A percentile compares a stretch with the other conserved stretches of the same genome.
Conservation (phyloP, 108 stramenopile genomes). For the Discostella stelligeroides region DNA sequence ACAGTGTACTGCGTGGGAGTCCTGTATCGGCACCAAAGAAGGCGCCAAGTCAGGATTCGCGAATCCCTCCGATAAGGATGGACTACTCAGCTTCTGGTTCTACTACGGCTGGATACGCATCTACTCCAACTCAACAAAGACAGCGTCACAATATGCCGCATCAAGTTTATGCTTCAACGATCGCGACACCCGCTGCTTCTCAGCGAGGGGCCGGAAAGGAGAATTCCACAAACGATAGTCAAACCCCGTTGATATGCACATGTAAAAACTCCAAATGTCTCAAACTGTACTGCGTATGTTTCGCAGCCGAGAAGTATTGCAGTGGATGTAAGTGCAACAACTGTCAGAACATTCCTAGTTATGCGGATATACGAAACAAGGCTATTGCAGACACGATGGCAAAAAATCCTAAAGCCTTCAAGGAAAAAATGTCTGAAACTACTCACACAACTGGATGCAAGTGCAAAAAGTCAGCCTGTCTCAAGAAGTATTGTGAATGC, state of each 20-base stretch:
- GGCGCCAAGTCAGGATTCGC: conserved; percentile 16
- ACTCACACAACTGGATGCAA: conserved; percentile 91
- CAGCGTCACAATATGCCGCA: neutral
- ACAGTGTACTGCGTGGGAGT: conserved; percentile 46
- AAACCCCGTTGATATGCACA: conserved; percentile 58
- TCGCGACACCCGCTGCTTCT: conserved; percentile 17
- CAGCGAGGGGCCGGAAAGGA: conserved; percentile 35
- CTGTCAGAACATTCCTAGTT: conserved; percentile 78
- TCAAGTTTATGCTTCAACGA: neutral
- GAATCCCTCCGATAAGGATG: conserved; percentile 8
- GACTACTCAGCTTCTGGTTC: neutral
- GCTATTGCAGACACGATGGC: conserved; percentile 86
- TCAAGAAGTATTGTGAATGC: conserved; percentile 99
- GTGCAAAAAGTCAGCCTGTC: conserved; percentile 92
- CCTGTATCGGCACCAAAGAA: conserved; percentile 24
- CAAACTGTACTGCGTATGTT: conserved; percentile 97
- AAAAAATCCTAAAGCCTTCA: conserved; percentile 88
- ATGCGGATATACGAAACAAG: conserved; percentile 78
- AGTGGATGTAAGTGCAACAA: conserved; percentile 90
- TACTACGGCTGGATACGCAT: neutral
- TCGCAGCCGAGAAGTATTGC: conserved; percentile 85
- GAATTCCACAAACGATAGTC: conserved; percentile 11
- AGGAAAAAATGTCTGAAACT: conserved; percentile 57
- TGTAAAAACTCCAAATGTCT: conserved; percentile 94
- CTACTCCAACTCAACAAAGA: conserved; percentile 12